Conservation (phyloP, 208 protist species). For the Kentomonas sorsogonicus region DNA sequence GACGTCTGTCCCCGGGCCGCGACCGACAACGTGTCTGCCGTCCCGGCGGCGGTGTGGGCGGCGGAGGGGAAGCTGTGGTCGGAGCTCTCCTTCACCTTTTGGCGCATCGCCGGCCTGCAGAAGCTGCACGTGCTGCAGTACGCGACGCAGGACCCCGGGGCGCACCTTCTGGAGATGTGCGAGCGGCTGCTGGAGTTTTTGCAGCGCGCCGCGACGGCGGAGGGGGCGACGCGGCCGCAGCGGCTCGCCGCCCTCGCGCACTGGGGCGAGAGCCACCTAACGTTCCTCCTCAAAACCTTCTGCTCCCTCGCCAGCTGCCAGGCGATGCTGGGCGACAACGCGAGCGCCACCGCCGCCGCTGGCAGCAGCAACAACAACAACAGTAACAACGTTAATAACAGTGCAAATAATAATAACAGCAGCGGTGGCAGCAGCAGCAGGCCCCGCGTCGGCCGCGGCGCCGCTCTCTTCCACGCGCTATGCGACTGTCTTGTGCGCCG, state of each 20-base stretch:
- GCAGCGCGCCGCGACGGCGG: constrained; percentile 17
- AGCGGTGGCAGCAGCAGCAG: constrained; percentile 11
- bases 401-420: too few relatives aligned
- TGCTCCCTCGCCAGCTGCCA: constrained; percentile 38
- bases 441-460: constrained; percentile 3
- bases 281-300: constrained; percentile 52
- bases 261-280: constrained; percentile 35
- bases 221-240: constrained; percentile 10
- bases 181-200: constrained; percentile 46
- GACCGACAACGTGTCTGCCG: too few relatives aligned
- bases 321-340: constrained; percentile 36
- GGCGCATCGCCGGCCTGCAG: constrained; percentile 45
- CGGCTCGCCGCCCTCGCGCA: constrained; percentile 27
- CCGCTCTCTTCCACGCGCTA: constrained; percentile 16
- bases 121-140: constrained; percentile 53
- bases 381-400: background rate
- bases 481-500: constrained; percentile 22
- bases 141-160: constrained; percentile 28
- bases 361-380: background rate
- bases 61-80: constrained; percentile 53
- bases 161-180: constrained; percentile 25
- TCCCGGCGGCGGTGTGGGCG: too few relatives aligned
- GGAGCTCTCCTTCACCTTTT: constrained; percentile 56
- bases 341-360: background rate
- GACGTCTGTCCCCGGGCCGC: too few relatives aligned